Conservation (phyloP, 2,329 filamentous ascomycete species). For the Alternaria arbusti region DNA sequence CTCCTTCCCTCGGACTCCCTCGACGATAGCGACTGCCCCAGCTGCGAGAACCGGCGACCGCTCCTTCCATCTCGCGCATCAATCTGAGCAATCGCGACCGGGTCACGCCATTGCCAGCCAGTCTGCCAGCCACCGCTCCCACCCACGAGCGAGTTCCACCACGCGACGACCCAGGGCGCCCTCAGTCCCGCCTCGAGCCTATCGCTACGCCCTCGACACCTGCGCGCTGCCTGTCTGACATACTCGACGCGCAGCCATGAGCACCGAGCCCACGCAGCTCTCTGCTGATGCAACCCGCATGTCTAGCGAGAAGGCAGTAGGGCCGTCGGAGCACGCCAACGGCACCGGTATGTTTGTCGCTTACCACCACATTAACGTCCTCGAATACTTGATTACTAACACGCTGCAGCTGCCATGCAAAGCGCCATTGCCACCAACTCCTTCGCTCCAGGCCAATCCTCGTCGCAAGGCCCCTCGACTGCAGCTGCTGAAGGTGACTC, state of each 20-base stretch:
- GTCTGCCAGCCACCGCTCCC: conserved; percentile 19
- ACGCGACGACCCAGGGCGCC: conserved; percentile 15
- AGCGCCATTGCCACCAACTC: conserved; percentile 16
- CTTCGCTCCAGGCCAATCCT: conserved; percentile 29
- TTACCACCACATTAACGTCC: background rate
- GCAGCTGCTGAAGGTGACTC: conserved; percentile 34
- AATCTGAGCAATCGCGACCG: conserved; percentile 28
- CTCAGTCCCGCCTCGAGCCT: conserved; percentile 15
- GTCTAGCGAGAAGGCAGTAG: conserved; percentile 37
- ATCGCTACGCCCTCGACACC: conserved; percentile 16
- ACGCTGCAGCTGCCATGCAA: conserved; percentile 2
- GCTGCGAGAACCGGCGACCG: conserved; percentile 33
- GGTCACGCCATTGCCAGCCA: conserved; percentile 17
- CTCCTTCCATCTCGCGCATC: conserved; percentile 37
- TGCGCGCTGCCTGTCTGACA: conserved; percentile 22
- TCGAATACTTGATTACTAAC: background rate
- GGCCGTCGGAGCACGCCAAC: conserved; percentile 39
- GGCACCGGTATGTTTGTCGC: conserved; percentile 39
- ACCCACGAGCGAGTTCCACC: conserved; percentile 19
- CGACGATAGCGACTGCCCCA: conserved; percentile 22
- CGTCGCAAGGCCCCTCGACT: conserved; percentile 33
- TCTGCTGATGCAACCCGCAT: conserved; percentile 35
- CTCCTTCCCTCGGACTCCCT: conserved; percentile 29
- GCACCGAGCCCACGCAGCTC: conserved; percentile 39
- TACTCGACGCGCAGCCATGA: conserved; percentile 44